phyloP scores from a whole-genome alignment of 2,329 filamentous ascomycete species.

The Emericellopsis cladophorae region DNA sequence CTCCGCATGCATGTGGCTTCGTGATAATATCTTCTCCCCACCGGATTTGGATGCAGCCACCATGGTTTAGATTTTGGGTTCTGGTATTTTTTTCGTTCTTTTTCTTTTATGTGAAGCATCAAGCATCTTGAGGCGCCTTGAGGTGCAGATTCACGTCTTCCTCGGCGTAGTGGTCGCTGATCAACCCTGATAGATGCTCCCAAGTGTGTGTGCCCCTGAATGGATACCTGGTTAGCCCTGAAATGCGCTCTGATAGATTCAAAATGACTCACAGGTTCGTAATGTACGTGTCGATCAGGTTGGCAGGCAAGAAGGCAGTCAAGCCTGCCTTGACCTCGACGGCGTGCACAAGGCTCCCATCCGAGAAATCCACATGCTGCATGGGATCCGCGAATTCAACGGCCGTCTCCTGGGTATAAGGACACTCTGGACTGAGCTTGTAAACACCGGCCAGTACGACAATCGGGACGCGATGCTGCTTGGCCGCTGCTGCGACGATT shows the following conservation, averaged over 20 bases:
- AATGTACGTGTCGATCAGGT: conserved; percentile 69
- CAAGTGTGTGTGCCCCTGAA: conserved; percentile 52
- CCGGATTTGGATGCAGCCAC: background rate
- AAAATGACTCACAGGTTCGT: conserved; percentile 51
- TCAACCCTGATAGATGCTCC: conserved; percentile 60
- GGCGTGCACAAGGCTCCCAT: conserved; percentile 61
- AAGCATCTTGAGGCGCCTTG: conserved; percentile 16
- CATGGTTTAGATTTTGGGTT: background rate
- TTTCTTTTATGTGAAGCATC: background rate
- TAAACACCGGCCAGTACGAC: conserved; percentile 86
- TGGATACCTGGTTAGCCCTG: background rate
- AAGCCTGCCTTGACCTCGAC: conserved; percentile 68
- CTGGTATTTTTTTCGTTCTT: background rate
- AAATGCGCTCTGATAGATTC: conserved; percentile 1
- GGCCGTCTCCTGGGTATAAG: conserved; percentile 67
- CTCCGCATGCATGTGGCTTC: no score
- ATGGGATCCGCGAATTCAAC: conserved; percentile 80
- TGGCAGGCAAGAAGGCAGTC: conserved; percentile 71
- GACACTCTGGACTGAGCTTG: conserved; percentile 83
- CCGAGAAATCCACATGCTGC: conserved; percentile 62
- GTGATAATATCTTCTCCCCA: no score
- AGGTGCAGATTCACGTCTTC: conserved; percentile 56
- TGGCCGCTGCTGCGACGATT: conserved; percentile 74
- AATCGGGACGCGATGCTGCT: conserved; percentile 70
- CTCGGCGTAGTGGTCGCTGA: conserved; percentile 62